These are phyloP conservation scores for Avicennia marina DNA, from an alignment of 257 asterid genomes.

Conservation along the genomic window DNA sequence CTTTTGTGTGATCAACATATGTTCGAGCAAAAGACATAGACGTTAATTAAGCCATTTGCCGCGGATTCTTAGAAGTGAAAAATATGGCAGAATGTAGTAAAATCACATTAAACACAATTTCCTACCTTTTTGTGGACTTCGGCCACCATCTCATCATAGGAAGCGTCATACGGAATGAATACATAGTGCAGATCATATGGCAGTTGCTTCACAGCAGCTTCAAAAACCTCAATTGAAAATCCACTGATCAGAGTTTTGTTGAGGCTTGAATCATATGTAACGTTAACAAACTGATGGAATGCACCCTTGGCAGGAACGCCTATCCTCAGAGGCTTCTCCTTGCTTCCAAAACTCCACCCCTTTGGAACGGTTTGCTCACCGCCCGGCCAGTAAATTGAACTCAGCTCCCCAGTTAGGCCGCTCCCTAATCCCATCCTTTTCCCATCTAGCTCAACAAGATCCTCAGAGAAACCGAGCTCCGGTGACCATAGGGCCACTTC, in stretches of 20 bases:
- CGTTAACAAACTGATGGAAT: conserved; percentile 48
- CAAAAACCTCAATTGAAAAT: conserved; percentile 53
- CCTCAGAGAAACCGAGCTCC: conserved; percentile 32
- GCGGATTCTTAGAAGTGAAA: no score
- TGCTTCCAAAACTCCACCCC: conserved; percentile 36
- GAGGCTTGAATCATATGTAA: conserved; percentile 20
- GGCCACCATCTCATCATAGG: conserved; percentile 53
- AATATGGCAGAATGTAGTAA: no score
- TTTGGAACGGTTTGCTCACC: conserved; percentile 34
- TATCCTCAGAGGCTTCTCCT: conserved; percentile 37
- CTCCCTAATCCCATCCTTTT: not conserved
- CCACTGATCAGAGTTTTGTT: conserved; percentile 37
- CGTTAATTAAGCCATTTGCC: no score
- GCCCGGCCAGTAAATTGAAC: conserved; percentile 63
- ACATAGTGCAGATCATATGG: conserved; percentile 39
- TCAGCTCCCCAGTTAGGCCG: conserved; percentile 17
- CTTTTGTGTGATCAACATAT: not conserved
- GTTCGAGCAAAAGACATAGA: no score
- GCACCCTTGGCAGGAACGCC: conserved; percentile 58
- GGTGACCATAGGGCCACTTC: conserved; percentile 47
- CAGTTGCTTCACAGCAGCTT: conserved; percentile 41
- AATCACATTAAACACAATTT: no score
- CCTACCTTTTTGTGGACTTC: conserved; percentile 55
- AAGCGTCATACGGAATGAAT: conserved; percentile 40
- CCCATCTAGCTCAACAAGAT: conserved; percentile 3